Percentiles rank a stretch among this genome's conserved stretches.
phyloP scores from a whole-genome alignment of 805 yeast genomes.

The Cyberlindnera americana region DNA sequence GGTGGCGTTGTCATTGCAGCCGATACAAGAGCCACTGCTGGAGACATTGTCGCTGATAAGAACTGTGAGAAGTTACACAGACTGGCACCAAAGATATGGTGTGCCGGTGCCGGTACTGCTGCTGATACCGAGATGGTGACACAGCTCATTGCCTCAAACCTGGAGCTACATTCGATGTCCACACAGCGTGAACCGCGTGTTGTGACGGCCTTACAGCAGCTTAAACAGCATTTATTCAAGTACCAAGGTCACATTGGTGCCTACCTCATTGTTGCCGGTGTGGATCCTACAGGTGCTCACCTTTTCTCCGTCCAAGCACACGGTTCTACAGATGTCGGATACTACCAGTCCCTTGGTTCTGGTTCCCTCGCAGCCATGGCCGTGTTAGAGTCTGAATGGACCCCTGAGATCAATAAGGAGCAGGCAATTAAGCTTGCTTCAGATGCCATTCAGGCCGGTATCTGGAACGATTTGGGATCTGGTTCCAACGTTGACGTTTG shows the following conservation, averaged over 20 bases:
- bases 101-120: conserved; percentile 99
- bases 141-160: conserved; percentile 82
- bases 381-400: conserved; percentile 87
- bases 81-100: conserved; percentile 89
- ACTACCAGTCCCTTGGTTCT: conserved; percentile 88
- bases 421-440: conserved; percentile 91
- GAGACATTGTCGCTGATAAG: conserved; percentile 95
- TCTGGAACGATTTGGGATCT: conserved; percentile 98
- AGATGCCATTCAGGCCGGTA: conserved; percentile 95
- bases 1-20: conserved; percentile 98
- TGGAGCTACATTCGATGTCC: conserved; percentile 84
- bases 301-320: conserved; percentile 93
- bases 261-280: conserved; percentile 96
- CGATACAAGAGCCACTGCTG: conserved; percentile 97
- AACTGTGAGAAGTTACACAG: conserved; percentile 94
- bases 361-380: conserved; percentile 99
- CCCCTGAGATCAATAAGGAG: conserved; percentile 69
- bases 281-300: conserved; percentile 94
- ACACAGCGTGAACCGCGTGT: conserved; percentile 89
- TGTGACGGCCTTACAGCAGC: conserved; percentile 84
- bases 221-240: conserved; percentile 93
- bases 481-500: conserved; percentile 98
- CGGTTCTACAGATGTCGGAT: conserved; percentile 96
- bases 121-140: conserved; percentile 99
- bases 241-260: conserved; percentile 98